Evolutionary conservation across 129 eudicot species (phyloP).

Genomic region (Cynara cardunculus): DNA sequence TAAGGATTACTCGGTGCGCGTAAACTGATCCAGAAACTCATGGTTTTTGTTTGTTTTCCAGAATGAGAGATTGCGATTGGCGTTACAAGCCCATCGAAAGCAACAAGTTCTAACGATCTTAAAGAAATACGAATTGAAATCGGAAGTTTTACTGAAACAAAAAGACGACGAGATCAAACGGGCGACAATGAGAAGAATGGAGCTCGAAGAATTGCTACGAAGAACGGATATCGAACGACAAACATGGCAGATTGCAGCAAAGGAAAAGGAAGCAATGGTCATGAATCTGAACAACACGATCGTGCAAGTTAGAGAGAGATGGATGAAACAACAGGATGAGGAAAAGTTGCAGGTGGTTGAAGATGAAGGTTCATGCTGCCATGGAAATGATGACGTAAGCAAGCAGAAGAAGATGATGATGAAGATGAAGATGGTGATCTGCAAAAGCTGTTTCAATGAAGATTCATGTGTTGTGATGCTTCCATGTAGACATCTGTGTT

Average conservation of each 20-base stretch:
- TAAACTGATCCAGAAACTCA: not conserved
- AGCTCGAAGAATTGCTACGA: conserved; percentile 47
- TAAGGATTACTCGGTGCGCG: not conserved
- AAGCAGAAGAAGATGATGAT: not conserved
- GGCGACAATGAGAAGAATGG: conserved; percentile 45
- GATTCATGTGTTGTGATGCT: conserved; percentile 62
- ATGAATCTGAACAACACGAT: conserved; percentile 45
- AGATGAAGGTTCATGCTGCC: conserved; percentile 83
- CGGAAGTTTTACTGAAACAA: conserved; percentile 39
- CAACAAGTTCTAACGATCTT: conserved; percentile 50
- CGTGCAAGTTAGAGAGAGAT: conserved; percentile 41
- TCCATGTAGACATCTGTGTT: conserved; percentile 84
- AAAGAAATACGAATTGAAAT: conserved; percentile 46
- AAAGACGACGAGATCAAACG: conserved; percentile 73
- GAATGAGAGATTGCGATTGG: conserved; percentile 67
- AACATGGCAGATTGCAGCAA: conserved; percentile 68
- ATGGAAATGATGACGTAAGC: not conserved
- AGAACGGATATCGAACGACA: conserved; percentile 60
- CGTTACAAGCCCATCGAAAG: conserved; percentile 55
- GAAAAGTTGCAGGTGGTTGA: conserved; percentile 18
- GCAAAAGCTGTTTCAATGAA: conserved; percentile 55
- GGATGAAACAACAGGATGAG: not conserved
- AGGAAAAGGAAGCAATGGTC: conserved; percentile 66
- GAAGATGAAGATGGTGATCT: conserved; percentile 28
- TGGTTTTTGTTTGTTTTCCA: conserved; percentile 18